Evolutionary conservation across 2,329 filamentous ascomycete genomes (phyloP), one percentile per base, ranked within the genome.

Genomic region (Cercospora berteroae): DNA sequence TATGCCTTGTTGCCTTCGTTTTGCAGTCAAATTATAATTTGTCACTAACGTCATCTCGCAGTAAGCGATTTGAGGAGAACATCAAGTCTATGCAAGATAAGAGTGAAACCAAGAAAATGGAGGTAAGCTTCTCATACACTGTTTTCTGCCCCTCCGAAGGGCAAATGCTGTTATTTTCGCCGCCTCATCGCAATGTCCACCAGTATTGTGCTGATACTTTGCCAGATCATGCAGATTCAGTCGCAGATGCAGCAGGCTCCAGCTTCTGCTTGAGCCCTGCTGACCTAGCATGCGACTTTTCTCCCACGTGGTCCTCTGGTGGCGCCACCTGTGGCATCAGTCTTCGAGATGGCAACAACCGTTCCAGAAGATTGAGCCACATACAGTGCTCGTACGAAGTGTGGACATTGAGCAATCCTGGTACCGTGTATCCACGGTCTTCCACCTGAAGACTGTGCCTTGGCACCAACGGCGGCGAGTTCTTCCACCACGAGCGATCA

Each of bases 41-140:
- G 52, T 20, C 29, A 29, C 50, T 66, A 29, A 68, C 16, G 18
- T 60, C 18, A 18, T 36, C 42, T 55, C 9, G 60, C 69, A 90
- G 88, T 76, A 87, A 88, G 75, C 84, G 89, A 27, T 85, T 91
- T 60, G 90, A 92, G 75, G 83, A 82, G 57, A 87, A 89, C 74
- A 90, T 92, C 71, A 82, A 85, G 70, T 86, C 86, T 25, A 84
- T 88, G 60, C 85, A 91, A 73, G 84, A 86, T 27, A 87, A 87
- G 78, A 87, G 86, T 68, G 88, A 92, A 74, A 84, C 83, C 69
- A 86, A 88, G 77, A 89, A 89, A 76, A 82, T 85, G 71, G 87
- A 91, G 81, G 87, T 90, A 78, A 75, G 82, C 4, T 52, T 8
- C 12, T 13, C 20, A 23, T 5, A 13, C 48, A 20, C 23, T 25